Conservation (phyloP, 257 asterid species). For the Solanum bulbocastanum region DNA sequence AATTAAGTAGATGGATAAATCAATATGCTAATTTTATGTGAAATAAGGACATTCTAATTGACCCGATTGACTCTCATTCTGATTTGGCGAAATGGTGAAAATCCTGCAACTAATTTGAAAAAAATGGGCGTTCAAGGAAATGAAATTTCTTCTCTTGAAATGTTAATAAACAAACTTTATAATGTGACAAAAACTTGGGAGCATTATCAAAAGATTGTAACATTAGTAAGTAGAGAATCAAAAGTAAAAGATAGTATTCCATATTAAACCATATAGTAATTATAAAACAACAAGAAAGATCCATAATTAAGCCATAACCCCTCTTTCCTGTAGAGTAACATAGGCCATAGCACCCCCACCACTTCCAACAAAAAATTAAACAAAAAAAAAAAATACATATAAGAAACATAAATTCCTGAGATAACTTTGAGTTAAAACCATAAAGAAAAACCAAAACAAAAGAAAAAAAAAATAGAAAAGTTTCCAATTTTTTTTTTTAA, state of each 20-base stretch:
- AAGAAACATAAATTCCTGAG: background rate
- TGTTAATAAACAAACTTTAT: background rate
- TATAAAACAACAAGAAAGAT: background rate
- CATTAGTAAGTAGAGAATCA: background rate
- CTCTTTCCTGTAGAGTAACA: background rate
- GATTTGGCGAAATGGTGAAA: background rate
- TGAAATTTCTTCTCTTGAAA: background rate
- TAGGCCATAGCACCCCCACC: background rate
- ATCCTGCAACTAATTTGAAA: background rate
- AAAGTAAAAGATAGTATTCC: background rate
- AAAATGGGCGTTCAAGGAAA: background rate
- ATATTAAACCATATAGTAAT: background rate
- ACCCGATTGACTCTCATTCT: background rate
- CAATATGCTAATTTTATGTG: background rate
- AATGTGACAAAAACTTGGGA: background rate
- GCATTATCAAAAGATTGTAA: background rate
- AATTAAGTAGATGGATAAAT: background rate
- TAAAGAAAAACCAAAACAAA: background rate
- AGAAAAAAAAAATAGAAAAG: background rate
- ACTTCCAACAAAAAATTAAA: background rate
- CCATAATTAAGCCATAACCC: background rate
- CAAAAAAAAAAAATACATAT: background rate
- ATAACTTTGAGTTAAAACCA: background rate
- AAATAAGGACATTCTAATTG: background rate
- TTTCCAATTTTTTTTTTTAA: background rate